phyloP scores from a whole-genome alignment of 768 basidiomycete species.

The Boletus sp. region DNA sequence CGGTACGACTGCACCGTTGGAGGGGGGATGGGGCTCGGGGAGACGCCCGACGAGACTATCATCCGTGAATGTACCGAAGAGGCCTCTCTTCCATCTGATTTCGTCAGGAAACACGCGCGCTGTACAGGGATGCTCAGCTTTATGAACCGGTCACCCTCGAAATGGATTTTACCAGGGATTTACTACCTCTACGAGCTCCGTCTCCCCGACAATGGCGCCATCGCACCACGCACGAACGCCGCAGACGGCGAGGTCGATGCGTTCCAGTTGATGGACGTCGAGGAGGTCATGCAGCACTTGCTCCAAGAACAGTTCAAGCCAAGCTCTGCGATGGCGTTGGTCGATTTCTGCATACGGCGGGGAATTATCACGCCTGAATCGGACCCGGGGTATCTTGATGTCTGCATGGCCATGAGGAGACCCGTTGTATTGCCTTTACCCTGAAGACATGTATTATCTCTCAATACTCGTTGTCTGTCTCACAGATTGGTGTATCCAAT shows the following conservation, averaged over 20 bases:
- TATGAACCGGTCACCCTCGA: slow-evolving; percentile 40
- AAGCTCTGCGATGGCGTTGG: slow-evolving; percentile 41
- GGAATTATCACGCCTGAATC: slow-evolving; percentile 29
- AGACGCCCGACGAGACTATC: slow-evolving; percentile 35
- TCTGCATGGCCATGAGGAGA: slow-evolving; percentile 24
- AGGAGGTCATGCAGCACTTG: slow-evolving; percentile 33
- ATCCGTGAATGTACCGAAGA: slow-evolving; percentile 44
- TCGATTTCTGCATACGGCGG: slow-evolving; percentile 41
- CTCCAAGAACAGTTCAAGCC: slow-evolving; percentile 38
- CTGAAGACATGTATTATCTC: neutral
- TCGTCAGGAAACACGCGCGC: slow-evolving; percentile 31
- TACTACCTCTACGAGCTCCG: slow-evolving; percentile 45
- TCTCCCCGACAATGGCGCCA: slow-evolving; percentile 33
- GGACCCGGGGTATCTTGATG: slow-evolving; percentile 20
- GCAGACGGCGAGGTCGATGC: slow-evolving; percentile 42
- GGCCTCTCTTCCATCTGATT: slow-evolving; percentile 38
- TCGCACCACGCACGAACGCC: slow-evolving; percentile 35
- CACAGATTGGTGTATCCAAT: neutral
- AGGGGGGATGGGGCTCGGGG: slow-evolving; percentile 42
- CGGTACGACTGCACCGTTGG: slow-evolving; percentile 43
- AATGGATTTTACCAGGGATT: slow-evolving; percentile 44
- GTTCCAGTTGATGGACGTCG: slow-evolving; percentile 37
- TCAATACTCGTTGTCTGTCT: neutral
- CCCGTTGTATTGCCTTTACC: slow-evolving; percentile 20
- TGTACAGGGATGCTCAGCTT: slow-evolving; percentile 39